phyloP scores from a whole-genome alignment of 331 rosid species.

The Pyrus hybrid region DNA sequence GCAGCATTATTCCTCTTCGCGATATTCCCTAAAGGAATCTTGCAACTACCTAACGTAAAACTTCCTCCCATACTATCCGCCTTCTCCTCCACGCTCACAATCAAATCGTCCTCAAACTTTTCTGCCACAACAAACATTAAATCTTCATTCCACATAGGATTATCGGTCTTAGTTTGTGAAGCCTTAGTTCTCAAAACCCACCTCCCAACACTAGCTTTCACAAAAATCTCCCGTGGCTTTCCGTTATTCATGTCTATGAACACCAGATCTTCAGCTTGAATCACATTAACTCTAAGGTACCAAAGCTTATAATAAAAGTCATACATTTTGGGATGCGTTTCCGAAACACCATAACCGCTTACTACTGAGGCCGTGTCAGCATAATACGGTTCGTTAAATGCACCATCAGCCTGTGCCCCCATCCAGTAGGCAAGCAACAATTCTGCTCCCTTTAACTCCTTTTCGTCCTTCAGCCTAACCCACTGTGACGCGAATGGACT shows the following conservation, averaged over 20 bases:
- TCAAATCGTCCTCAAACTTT: slow-evolving; percentile 48
- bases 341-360: slow-evolving; percentile 30
- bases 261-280: slow-evolving; percentile 61
- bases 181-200: slow-evolving; percentile 26
- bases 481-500: slow-evolving; percentile 68
- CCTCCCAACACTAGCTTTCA: slow-evolving; percentile 35
- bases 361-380: slow-evolving; percentile 54
- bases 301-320: slow-evolving; percentile 49
- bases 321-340: slow-evolving; percentile 36
- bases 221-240: slow-evolving; percentile 32
- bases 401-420: slow-evolving; percentile 77
- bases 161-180: slow-evolving; percentile 32
- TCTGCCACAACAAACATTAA: slow-evolving; percentile 52
- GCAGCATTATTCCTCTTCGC: slow-evolving; percentile 44
- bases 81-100: slow-evolving; percentile 46
- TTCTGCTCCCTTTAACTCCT: slow-evolving; percentile 45
- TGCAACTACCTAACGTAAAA: slow-evolving; percentile 42
- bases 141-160: slow-evolving; percentile 67
- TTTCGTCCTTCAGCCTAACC: slow-evolving; percentile 44
- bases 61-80: slow-evolving; percentile 28
- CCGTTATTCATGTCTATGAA: slow-evolving; percentile 33
- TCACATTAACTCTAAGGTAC: slow-evolving; percentile 64
- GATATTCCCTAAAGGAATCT: slow-evolving; percentile 35
- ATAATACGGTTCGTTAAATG: slow-evolving; percentile 50
- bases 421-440: slow-evolving; percentile 71